Base-by-base conservation (phyloP, 2,329 filamentous ascomycete genomes). In the Akanthomyces lecanii region DNA sequence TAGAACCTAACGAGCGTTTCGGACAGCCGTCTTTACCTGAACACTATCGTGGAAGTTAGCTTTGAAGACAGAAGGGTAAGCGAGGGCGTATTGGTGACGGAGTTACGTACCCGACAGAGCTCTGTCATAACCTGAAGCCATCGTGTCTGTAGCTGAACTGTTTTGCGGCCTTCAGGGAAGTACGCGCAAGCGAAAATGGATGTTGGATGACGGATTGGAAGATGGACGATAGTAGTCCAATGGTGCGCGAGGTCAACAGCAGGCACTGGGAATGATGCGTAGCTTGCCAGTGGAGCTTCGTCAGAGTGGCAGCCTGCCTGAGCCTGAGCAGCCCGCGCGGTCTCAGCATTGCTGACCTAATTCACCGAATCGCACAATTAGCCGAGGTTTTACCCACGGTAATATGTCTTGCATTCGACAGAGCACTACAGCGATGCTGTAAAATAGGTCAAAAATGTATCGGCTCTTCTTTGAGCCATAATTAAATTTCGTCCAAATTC, bases 121-220 rank as follows among this genome's bases (percentile, higher is more conserved):
- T 90, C 95, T 91, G 83, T 99, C 95, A 82, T 99, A 99, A 80
- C 94, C 94, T 72, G 93, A 97, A 78, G 92, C 90, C 91, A 96
- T 87, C 71, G 47, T 71, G 55, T 11, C 36, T 52, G 47, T 53
- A 28, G 30, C 11, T 53, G n/a, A 21, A 23, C 40, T 36, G 4
- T 63, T 33, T 30, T 56, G 56, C 52, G 8, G 10, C 11, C 3
- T 33, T 8, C 33, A 56, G 30, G 23, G 38, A 38, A 23, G 53
- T 47, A 28, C 42, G 42, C 48, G 30, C 10, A 33, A 48, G 62
- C 36, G 33, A 47, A 50, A 51, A 63, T 33, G 48, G 33, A 36
- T 42, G 60, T 54, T 28, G 60, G 38, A n/a, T 38, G 36, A 14
- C 38, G 60, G 62, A 59, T 62, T 62, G 36, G 47, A 45, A 53